These are phyloP conservation scores for Melaleuca alternifolia DNA, from an alignment of 345 rosid genomes.

Conservation along the genomic window DNA sequence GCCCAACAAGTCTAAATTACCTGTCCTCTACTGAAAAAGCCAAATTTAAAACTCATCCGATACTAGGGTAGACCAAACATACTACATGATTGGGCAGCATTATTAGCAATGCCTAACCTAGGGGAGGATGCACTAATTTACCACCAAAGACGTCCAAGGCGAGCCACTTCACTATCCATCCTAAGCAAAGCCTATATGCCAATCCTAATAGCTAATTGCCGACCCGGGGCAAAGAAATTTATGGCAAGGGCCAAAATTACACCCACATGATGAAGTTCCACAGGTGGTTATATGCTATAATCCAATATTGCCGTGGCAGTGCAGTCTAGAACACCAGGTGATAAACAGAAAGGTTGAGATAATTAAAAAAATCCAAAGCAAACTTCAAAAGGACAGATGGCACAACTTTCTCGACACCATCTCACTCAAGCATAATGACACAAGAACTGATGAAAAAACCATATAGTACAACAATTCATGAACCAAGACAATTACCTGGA, in stretches of 20 bases:
- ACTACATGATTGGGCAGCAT: not conserved
- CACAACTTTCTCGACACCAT: not conserved
- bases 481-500: conserved; percentile 46
- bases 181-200: not conserved
- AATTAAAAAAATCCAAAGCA: not conserved
- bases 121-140: not conserved
- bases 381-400: not conserved
- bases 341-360: not conserved
- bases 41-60: not conserved
- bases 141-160: not conserved
- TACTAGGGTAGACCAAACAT: not conserved
- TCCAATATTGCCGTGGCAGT: not conserved
- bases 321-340: not conserved
- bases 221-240: not conserved
- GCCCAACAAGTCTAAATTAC: not conserved
- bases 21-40: not conserved
- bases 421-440: not conserved
- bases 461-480: not conserved
- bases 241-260: not conserved
- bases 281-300: not conserved
- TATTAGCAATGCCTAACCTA: not conserved
- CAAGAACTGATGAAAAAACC: not conserved
- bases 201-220: not conserved
- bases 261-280: not conserved
- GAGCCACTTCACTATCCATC: not conserved